Conservation (phyloP, 2,329 filamentous ascomycete species). For the Thielaviopsis ethacetica region DNA sequence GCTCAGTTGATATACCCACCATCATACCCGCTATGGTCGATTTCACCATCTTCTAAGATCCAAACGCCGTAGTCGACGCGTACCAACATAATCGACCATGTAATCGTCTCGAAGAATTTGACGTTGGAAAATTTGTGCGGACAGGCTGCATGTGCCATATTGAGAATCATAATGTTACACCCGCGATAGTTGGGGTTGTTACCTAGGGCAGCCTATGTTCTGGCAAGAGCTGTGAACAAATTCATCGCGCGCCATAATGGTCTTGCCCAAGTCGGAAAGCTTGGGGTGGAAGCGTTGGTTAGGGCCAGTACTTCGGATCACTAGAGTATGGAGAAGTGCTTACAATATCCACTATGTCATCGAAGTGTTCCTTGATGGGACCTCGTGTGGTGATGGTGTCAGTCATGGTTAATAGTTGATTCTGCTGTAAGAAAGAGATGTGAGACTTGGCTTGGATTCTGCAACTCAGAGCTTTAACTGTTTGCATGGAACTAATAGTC, state of each 20-base stretch:
- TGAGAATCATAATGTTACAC: constrained; percentile 1
- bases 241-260: background rate
- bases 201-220: background rate
- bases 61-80: background rate
- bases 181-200: background rate
- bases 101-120: background rate
- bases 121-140: background rate
- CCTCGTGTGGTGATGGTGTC: background rate
- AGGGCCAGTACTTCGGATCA: background rate
- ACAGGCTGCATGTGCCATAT: background rate
- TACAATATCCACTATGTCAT: constrained; percentile 1
- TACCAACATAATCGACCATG: background rate
- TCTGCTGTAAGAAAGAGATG: background rate
- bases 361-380: background rate
- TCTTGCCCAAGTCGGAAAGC: background rate
- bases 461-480: background rate
- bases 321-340: background rate
- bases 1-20: constrained; percentile 1
- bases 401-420: background rate
- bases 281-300: background rate
- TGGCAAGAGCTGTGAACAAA: constrained; percentile 1
- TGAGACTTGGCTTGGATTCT: background rate
- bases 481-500: background rate
- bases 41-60: constrained; percentile 1
- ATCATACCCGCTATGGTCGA: background rate